Evolutionary conservation across 768 basidiomycete species (phyloP), one percentile per base, ranked within the genome.

Genomic region (Kwoniella botswanensis): DNA sequence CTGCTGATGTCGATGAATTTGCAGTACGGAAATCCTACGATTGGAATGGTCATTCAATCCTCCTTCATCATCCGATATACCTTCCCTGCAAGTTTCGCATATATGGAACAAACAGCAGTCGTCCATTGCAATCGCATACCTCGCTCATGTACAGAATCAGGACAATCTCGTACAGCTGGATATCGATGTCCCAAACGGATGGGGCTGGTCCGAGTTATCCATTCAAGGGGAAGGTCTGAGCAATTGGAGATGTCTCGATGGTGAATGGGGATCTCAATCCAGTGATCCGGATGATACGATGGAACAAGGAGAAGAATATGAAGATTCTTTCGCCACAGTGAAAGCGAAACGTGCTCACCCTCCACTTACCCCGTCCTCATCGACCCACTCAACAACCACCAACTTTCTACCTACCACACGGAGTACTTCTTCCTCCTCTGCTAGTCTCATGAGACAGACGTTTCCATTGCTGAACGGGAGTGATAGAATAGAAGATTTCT

Each of bases 21-120:
- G 21, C 35, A 79, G 78, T 54, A 77, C 78, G 41, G 78, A 79
- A 12, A 11, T 55, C 3, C 62, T 79, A n/a, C 68, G 60, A 0
- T 71, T 79, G 9, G 74, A 77, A 69, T 79, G 78, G 78, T 75
- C 76, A 6, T 77, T 74, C 60, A 63, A 67, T 11, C 18, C 53
- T 61, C n/a, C 56, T 55, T 13, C 55, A 13, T 18, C 21, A n/a
- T 50, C 71, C 24, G 68, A 64, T 29, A 46, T 70, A 52, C 46
- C 72, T 41, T 55, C 52, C 3, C 59, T 75, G 42, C 65, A 60
- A 10, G 43, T 79, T 15, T 53, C 60, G 18, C 78, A 76, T 11
- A 12, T 13, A 3, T 77, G 67, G 59, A 55, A 74, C 54, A 35
- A 61, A 41, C 58, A 57, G 12, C 42, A 43, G 18, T 67, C 78